Base-by-base conservation (phyloP, 2,329 filamentous ascomycete species). In the Dothiorella sarmentorum region DNA sequence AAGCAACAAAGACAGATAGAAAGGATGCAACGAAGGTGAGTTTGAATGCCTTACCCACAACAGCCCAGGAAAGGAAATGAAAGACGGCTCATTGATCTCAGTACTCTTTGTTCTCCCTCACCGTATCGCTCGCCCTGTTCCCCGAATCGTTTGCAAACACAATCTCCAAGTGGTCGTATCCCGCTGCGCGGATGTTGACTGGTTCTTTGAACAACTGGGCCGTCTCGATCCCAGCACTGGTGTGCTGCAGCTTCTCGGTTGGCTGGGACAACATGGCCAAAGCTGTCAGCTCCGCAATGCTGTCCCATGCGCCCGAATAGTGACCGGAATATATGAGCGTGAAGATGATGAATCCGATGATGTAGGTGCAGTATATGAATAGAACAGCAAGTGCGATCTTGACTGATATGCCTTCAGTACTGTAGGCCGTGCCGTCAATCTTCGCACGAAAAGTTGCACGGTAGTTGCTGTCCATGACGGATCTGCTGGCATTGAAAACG, bases 221-320 rank as follows among this genome's bases (percentile, higher is more conserved):
- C 13, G 31, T 52, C 31, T 52, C 31, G 17, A 52, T 52, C 33
- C 47, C 47, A 10, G 31, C 47, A 11, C 47, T 35, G 13, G 31
- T 52, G 18, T 52, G 35, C 7, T 26, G 7, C 17, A 52, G 20
- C 38, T 43, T 43, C 29, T 52, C 47, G 1, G 47, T 27, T 13
- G 47, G 47, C 18, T 52, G 35, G 3, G 47, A 52, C 2, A 52
- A 10, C 7, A 52, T 9, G 11, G 47, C 47, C 7, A 52, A 18
- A n/a, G 47, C 29, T 15, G 29, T 37, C 7, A 52, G 29, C 37
- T 52, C 47, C n/a, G 47, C 35, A 20, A 52, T 52, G 17, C 29
- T 37, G 17, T 52, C 47, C 47, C 47, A 52, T 11, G 47, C 47
- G 31, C n/a, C n/a, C n/a, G n/a, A n/a, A n/a, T n/a, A n/a, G n/a